Evolutionary conservation across 331 rosid genomes (phyloP).

Genomic region (Pyrus hybrid): DNA sequence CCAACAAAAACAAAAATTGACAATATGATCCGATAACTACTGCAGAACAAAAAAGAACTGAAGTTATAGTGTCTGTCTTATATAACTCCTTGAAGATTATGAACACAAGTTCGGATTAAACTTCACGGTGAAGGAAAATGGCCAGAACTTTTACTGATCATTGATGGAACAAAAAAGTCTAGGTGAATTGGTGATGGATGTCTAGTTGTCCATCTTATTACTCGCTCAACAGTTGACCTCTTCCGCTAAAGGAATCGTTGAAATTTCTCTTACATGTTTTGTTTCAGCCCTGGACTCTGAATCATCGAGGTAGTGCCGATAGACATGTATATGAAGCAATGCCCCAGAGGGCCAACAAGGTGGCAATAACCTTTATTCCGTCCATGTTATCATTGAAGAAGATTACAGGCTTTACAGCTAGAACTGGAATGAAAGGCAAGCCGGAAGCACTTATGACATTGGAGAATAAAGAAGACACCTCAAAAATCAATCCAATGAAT

Average conservation of each 20-base stretch:
- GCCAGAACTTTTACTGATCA: neutral
- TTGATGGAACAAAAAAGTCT: neutral
- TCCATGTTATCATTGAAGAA: conserved; percentile 49
- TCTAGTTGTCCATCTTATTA: neutral
- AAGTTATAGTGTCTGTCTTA: neutral
- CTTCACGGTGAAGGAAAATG: neutral
- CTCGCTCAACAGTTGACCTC: neutral
- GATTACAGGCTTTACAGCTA: conserved; percentile 44
- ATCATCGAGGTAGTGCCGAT: conserved; percentile 36
- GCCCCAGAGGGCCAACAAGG: conserved; percentile 59
- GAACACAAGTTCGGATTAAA: neutral
- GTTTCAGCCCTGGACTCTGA: neutral
- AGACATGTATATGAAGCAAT: conserved; percentile 47
- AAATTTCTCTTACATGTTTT: neutral
- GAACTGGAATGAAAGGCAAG: conserved; percentile 48
- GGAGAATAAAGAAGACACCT: conserved; percentile 59
- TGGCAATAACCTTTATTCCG: conserved; percentile 52
- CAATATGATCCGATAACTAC: neutral
- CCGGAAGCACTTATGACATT: conserved; percentile 47
- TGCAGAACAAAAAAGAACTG: neutral
- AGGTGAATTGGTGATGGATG: neutral
- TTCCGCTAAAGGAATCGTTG: neutral
- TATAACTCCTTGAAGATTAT: neutral
- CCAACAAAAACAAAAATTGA: neutral
- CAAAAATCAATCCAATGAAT: conserved; percentile 50